Percentiles rank a stretch among this genome's conserved stretches.
These are phyloP conservation scores for Pseudocercospora vitis DNA, from an alignment of 2,329 filamentous ascomycete species.

Conservation along the genomic window DNA sequence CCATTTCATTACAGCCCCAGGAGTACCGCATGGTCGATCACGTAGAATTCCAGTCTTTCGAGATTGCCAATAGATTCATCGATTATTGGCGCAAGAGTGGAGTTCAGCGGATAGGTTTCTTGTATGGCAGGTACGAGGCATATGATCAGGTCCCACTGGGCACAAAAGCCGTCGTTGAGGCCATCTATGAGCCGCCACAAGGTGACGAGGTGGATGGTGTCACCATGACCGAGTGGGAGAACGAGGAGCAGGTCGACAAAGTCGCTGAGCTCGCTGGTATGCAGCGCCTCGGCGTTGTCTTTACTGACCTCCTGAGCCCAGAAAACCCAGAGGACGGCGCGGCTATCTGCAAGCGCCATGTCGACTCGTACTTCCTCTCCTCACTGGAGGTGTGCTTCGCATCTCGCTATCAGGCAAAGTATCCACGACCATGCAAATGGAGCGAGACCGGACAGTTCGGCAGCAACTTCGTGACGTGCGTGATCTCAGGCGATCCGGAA, in stretches of 20 bases:
- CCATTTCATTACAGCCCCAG: constrained; percentile 92
- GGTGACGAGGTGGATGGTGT: constrained; percentile 85
- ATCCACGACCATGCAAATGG: constrained; percentile 93
- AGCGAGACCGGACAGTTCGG: constrained; percentile 92
- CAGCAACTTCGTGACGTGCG: constrained; percentile 94
- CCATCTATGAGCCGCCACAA: constrained; percentile 95
- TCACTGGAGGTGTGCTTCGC: constrained; percentile 91
- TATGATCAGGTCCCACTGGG: constrained; percentile 92
- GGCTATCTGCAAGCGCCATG: constrained; percentile 91
- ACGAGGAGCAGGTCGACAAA: constrained; percentile 77
- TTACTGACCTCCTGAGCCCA: constrained; percentile 80
- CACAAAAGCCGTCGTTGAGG: constrained; percentile 92
- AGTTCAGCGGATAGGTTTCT: constrained; percentile 78
- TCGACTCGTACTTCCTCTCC: constrained; percentile 90
- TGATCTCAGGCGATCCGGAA: constrained; percentile 87
- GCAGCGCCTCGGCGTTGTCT: constrained; percentile 87
- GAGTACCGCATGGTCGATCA: constrained; percentile 96
- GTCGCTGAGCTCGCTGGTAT: constrained; percentile 81
- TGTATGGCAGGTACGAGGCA: constrained; percentile 88
- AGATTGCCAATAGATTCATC: constrained; percentile 84
- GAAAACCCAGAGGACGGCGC: constrained; percentile 69
- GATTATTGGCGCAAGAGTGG: constrained; percentile 89
- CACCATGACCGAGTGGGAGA: constrained; percentile 79
- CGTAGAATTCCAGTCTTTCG: constrained; percentile 86
- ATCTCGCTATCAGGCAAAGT: constrained; percentile 79